Evolutionary conservation across 169 alveolate species (phyloP).

Genomic region (Cardiosporidium cionae): DNA sequence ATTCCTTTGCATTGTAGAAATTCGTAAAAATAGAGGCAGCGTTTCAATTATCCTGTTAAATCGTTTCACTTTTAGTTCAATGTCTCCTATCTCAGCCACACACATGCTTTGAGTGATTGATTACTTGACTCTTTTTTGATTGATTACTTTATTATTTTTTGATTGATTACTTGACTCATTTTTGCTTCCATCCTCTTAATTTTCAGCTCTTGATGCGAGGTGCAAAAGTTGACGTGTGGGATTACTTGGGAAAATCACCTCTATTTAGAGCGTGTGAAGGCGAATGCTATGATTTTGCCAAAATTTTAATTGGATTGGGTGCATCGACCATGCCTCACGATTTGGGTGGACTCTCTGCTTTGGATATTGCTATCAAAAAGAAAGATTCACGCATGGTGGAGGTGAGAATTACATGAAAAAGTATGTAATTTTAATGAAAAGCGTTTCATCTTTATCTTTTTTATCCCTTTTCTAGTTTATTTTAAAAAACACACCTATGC

Average conservation of each 20-base stretch:
- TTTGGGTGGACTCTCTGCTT: conserved; percentile 36
- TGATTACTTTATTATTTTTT: not conserved
- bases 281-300: conserved; percentile 54
- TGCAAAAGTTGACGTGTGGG: conserved; percentile 71
- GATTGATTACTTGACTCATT: no score
- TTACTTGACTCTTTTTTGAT: no score
- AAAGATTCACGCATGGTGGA: conserved; percentile 23
- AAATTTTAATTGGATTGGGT: conserved; percentile 46
- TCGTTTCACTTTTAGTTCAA: no score
- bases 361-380: conserved; percentile 26
- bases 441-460: not conserved
- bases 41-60: no score
- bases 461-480: not conserved
- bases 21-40: no score
- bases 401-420: not conserved
- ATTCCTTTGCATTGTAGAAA: no score
- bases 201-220: conserved; percentile 57
- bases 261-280: conserved; percentile 66
- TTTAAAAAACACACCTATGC: not conserved
- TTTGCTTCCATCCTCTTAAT: no score
- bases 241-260: conserved; percentile 71
- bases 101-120: no score
- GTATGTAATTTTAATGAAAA: not conserved
- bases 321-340: conserved; percentile 40
- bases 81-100: no score